Base-by-base conservation (phyloP, 2,329 filamentous ascomycete species). In the Trichoderma pleuroti region DNA sequence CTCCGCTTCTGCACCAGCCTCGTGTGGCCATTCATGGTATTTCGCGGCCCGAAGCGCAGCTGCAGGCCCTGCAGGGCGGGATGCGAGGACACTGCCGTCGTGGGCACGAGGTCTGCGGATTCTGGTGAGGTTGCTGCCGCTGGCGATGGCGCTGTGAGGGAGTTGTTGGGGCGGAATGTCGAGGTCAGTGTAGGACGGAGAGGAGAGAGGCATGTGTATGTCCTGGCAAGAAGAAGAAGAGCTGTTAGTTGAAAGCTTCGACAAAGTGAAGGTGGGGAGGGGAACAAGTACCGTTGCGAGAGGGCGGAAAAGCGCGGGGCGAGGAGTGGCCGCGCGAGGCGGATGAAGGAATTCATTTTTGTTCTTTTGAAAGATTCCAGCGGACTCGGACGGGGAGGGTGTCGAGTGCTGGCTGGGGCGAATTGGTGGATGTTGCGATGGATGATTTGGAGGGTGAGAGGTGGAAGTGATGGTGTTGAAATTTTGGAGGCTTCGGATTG, bases 1-100 rank as follows among this genome's bases (percentile, higher is more conserved):
- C 87, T 83, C 28, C 87, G 83, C 83, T 89, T 90, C 79, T 88
- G 86, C 16, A 89, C 78, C 68, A 89, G 80, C 42, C 87, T 83
- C 68, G 85, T 87, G 69, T 84, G 80, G 63, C 83, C 80, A 69
- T 86, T 84, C 86, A 89, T 85, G 36, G 86, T 89, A 76, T 87
- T 84, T 71, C 87, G 84, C 61, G 87, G 87, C 1, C 86, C 87
- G 81, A 85, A 89, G 69, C 87, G 86, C 73, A 89, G 80, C 80
- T 88, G 87, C 77, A 79, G 78, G 5, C 80, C 83, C 6, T 77
- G 78, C n/a, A 89, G 79, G 10, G 85, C 84, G 34, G 87, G 87
- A 77, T 88, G 84, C 32, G 84, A 77, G 14, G 86, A 84, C 73
- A 89, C 82, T 72, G 84, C 77, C 14, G 80, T 75, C 67, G 76